Conservation (phyloP, 192 early-diverging fungal species). For the Umbelopsis sp. region DNA sequence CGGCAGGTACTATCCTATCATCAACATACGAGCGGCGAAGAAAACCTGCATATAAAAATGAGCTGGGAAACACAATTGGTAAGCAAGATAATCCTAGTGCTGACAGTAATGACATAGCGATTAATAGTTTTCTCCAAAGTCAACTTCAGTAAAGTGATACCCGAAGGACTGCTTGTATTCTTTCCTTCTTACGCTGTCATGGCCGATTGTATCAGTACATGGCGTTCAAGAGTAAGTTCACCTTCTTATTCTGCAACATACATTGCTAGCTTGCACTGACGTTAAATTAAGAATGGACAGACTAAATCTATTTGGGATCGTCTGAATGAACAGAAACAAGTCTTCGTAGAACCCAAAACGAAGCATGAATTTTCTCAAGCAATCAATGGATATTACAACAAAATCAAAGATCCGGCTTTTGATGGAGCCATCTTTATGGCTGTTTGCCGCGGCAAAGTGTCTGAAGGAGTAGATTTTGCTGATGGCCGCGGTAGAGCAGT, state of each 20-base stretch:
- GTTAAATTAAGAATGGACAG: background rate
- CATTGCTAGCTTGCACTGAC: background rate
- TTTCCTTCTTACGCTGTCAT: constrained; percentile 52
- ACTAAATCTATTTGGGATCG: constrained; percentile 37
- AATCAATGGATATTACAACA: constrained; percentile 46
- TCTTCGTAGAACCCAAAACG: constrained; percentile 49
- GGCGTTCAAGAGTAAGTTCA: constrained; percentile 23
- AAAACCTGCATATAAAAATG: constrained; percentile 36
- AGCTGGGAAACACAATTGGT: constrained; percentile 51
- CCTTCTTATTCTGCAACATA: too few species aligned
- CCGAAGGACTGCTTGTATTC: constrained; percentile 58
- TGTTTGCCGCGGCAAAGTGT: constrained; percentile 69
- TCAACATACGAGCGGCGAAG: constrained; percentile 49
- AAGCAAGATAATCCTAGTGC: background rate
- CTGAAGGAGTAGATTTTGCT: constrained; percentile 70
- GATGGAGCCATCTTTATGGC: constrained; percentile 62
- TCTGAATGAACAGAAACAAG: constrained; percentile 39
- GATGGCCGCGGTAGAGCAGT: constrained; percentile 61
- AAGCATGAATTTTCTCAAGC: constrained; percentile 54
- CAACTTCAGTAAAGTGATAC: constrained; percentile 46
- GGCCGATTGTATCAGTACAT: constrained; percentile 41
- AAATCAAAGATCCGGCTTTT: constrained; percentile 32
- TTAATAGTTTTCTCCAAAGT: constrained; percentile 11
- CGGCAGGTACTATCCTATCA: constrained; percentile 32
- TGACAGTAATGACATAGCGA: background rate